phyloP scores from a whole-genome alignment of 768 basidiomycete species.

The Tulasnella sp. region DNA sequence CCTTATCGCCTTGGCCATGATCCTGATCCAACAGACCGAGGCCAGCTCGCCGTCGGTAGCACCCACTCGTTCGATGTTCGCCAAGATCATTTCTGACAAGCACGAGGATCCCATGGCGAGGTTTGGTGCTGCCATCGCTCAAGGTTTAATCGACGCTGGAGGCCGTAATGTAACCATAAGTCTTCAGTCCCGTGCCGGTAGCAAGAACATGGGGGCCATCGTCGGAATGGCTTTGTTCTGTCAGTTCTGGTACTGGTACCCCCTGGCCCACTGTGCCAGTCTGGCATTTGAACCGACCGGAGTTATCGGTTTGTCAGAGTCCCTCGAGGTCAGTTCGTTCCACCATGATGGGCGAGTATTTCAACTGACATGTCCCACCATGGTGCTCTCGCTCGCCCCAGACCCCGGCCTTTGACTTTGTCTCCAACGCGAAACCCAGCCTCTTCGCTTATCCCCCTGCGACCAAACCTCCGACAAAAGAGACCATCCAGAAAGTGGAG shows the following conservation, averaged over 20 bases:
- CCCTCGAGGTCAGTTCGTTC: conserved; percentile 61
- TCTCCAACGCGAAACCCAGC: conserved; percentile 85
- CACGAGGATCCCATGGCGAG: conserved; percentile 99
- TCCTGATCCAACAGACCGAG: conserved; percentile 94
- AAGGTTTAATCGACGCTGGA: conserved; percentile 96
- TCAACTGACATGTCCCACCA: conserved; percentile 21
- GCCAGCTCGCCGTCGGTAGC: conserved; percentile 78
- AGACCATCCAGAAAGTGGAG: conserved; percentile 84
- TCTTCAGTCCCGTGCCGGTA: conserved; percentile 88
- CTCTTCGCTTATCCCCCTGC: conserved; percentile 87
- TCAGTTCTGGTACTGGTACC: conserved; percentile 99
- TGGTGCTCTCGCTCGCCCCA: conserved; percentile 34
- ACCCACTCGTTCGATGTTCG: conserved; percentile 75
- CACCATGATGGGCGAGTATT: not conserved
- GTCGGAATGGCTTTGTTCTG: conserved; percentile 98
- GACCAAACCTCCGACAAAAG: conserved; percentile 87
- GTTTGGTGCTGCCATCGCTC: conserved; percentile 92
- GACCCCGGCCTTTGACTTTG: conserved; percentile 91
- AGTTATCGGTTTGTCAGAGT: conserved; percentile 83
- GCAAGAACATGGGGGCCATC: conserved; percentile 86
- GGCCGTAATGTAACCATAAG: conserved; percentile 95
- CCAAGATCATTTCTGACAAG: conserved; percentile 89
- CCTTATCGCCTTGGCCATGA: conserved; percentile 91
- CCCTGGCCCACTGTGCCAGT: conserved; percentile 87
- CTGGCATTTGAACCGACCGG: conserved; percentile 94